Evolutionary conservation across 2,329 filamentous ascomycete species (phyloP).

Genomic region (Alternaria arbusti): DNA sequence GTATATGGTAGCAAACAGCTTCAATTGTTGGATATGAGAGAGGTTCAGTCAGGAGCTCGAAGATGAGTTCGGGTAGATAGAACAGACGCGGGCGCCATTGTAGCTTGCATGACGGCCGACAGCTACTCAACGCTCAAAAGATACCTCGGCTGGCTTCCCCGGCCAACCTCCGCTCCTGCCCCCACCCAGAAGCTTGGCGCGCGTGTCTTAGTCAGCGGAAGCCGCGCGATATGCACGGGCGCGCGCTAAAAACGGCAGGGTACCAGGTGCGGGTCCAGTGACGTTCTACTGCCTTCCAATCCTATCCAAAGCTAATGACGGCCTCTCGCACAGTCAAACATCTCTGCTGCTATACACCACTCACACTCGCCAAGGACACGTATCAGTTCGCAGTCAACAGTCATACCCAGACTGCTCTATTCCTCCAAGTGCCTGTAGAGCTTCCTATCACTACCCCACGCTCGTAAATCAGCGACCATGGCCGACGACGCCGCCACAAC

Average conservation of each 20-base stretch:
- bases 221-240: conserved; percentile 8
- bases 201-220: conserved; percentile 5
- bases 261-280: conserved; percentile 16
- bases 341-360: conserved; percentile 10
- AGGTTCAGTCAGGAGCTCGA: not conserved
- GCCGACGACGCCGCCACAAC: conserved; percentile 64
- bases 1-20: not conserved
- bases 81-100: not conserved
- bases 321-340: conserved; percentile 7
- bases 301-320: conserved; percentile 19
- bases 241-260: conserved; percentile 22
- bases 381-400: conserved; percentile 6
- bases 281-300: conserved; percentile 42
- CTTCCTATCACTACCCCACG: conserved; percentile 14
- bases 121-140: conserved; percentile 8
- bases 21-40: no score
- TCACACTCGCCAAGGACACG: not conserved
- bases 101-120: not conserved
- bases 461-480: conserved; percentile 55
- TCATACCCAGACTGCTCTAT: not conserved
- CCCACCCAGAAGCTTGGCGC: conserved; percentile 1
- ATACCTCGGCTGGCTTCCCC: conserved; percentile 15
- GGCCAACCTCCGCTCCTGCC: conserved; percentile 2
- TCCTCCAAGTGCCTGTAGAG: not conserved
- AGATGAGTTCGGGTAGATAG: not conserved